These are phyloP conservation scores for Parascedosporium putredinis DNA, from an alignment of 2,329 filamentous ascomycete genomes.

Conservation along the genomic window DNA sequence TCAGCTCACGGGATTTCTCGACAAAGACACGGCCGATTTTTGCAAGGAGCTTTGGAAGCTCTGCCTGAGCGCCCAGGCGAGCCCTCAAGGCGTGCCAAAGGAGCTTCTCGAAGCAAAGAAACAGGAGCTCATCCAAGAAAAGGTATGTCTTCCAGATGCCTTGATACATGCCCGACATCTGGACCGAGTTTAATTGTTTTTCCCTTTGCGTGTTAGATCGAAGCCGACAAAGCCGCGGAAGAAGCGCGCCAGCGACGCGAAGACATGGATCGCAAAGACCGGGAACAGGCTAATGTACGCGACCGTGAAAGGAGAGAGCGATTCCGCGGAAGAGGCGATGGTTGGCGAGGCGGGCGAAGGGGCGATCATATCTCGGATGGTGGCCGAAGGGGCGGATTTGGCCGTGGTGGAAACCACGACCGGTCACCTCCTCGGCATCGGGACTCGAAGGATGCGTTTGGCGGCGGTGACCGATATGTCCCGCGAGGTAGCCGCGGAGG, in stretches of 20 bases:
- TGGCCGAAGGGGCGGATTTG: slow-evolving; percentile 31
- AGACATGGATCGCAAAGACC: slow-evolving; percentile 60
- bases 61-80: slow-evolving; percentile 79
- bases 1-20: slow-evolving; percentile 86
- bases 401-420: slow-evolving; percentile 34
- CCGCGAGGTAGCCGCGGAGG: slow-evolving; percentile 36
- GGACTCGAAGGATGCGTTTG: slow-evolving; percentile 31
- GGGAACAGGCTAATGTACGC: slow-evolving; percentile 57
- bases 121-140: slow-evolving; percentile 84
- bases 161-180: neutral
- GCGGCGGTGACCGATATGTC: slow-evolving; percentile 33
- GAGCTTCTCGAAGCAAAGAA: slow-evolving; percentile 96
- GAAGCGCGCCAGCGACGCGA: slow-evolving; percentile 62
- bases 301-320: slow-evolving; percentile 51
- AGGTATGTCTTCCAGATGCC: slow-evolving; percentile 44
- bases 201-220: slow-evolving; percentile 47
- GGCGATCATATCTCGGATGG: slow-evolving; percentile 39
- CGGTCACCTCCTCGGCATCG: slow-evolving; percentile 33
- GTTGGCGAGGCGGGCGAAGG: slow-evolving; percentile 39
- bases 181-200: too few relatives aligned
- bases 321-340: slow-evolving; percentile 40
- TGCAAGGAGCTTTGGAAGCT: slow-evolving; percentile 92
- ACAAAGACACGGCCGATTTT: slow-evolving; percentile 80
- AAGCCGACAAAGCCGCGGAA: slow-evolving; percentile 73
- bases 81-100: slow-evolving; percentile 83